These are phyloP conservation scores for Russula lepida DNA, from an alignment of 768 basidiomycete species.

Conservation along the genomic window DNA sequence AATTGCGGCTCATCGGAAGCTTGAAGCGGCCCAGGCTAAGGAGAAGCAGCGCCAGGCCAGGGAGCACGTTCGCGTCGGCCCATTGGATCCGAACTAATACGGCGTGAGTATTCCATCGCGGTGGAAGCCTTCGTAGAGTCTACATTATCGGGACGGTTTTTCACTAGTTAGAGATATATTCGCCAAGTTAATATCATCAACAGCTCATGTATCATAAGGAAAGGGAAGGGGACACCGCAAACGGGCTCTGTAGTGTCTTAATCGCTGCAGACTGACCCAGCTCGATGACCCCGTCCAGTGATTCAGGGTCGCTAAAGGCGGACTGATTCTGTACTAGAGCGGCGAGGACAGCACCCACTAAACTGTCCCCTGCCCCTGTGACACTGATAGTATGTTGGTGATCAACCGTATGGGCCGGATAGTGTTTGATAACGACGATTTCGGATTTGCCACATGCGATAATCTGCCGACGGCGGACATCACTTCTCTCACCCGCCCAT, in stretches of 20 bases:
- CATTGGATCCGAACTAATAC: constrained; percentile 26
- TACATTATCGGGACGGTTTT: background rate
- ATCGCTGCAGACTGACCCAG: constrained; percentile 59
- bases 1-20: constrained; percentile 34
- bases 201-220: constrained; percentile 27
- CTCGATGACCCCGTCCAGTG: constrained; percentile 39
- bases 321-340: constrained; percentile 37
- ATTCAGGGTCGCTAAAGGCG: constrained; percentile 38
- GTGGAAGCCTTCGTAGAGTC: background rate
- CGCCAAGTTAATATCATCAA: background rate
- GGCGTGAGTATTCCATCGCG: background rate
- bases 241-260: constrained; percentile 46
- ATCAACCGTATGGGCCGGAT: constrained; percentile 44
- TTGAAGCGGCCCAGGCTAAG: constrained; percentile 32
- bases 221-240: constrained; percentile 59
- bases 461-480: constrained; percentile 40
- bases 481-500: constrained; percentile 47
- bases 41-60: constrained; percentile 45
- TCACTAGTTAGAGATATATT: background rate
- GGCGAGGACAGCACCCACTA: constrained; percentile 80
- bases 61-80: constrained; percentile 56
- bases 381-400: constrained; percentile 47
- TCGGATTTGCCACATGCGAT: constrained; percentile 41
- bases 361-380: constrained; percentile 88
- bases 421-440: constrained; percentile 62